Percentiles rank a stretch among this genome's conserved stretches.
Evolutionary conservation across 495 filamentous ascomycete species (phyloP).

Genomic region (Penicillium crystallinum): DNA sequence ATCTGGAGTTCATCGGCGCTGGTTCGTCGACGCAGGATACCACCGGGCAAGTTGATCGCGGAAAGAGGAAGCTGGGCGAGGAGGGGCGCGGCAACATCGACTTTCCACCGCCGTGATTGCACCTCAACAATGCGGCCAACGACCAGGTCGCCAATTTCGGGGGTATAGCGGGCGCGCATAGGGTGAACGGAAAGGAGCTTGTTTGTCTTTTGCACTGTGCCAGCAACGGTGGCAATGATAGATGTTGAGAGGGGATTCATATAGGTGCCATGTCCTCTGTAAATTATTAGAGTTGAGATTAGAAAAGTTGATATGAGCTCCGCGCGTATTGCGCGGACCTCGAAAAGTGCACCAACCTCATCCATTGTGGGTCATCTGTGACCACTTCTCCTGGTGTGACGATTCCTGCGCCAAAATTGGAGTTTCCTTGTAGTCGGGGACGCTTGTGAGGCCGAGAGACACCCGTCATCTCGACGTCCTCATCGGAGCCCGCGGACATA

Average conservation of each 20-base stretch:
- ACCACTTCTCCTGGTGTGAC: constrained; percentile 88
- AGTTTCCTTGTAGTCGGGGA: constrained; percentile 23
- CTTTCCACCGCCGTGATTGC: constrained; percentile 83
- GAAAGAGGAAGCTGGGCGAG: constrained; percentile 77
- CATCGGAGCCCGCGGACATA: constrained; percentile 53
- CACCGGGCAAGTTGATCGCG: constrained; percentile 91
- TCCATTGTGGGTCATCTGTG: constrained; percentile 92
- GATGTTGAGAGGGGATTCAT: constrained; percentile 52
- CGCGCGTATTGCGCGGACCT: constrained; percentile 3
- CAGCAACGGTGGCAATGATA: constrained; percentile 83
- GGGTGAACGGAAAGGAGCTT: constrained; percentile 89
- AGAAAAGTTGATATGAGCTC: constrained; percentile 1
- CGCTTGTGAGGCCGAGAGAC: constrained; percentile 39
- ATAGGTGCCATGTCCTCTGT: constrained; percentile 79
- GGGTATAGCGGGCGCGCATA: constrained; percentile 86
- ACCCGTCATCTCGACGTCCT: constrained; percentile 53
- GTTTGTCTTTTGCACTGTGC: constrained; percentile 85
- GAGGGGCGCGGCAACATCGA: constrained; percentile 81
- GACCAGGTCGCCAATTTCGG: constrained; percentile 92
- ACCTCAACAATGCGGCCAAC: constrained; percentile 92
- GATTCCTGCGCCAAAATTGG: constrained; percentile 44
- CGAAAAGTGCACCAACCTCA: constrained; percentile 55
- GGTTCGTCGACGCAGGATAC: constrained; percentile 84
- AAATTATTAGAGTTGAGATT: constrained; percentile 9
- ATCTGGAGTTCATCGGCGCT: constrained; percentile 95